phyloP scores from a whole-genome alignment of 179 eudicot genomes.

The Patellifolia procumbens region DNA sequence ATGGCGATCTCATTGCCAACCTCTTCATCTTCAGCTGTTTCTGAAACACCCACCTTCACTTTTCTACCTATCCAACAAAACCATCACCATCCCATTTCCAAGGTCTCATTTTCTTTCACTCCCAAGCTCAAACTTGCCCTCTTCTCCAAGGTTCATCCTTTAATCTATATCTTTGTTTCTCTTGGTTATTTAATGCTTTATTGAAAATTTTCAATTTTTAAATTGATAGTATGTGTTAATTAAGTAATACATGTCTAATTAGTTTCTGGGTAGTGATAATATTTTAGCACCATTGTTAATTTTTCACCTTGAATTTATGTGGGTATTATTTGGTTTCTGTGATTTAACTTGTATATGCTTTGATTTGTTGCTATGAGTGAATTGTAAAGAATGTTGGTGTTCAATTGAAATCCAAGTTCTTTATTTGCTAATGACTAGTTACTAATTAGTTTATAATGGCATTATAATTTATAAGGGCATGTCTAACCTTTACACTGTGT shows the following conservation, averaged over 20 bases:
- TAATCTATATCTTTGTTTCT: slow-evolving; percentile 6
- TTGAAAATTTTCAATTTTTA: not conserved
- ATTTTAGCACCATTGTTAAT: not conserved
- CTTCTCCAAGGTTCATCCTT: slow-evolving; percentile 38
- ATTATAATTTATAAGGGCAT: too few species aligned
- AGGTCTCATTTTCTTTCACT: slow-evolving; percentile 40
- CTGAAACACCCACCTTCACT: slow-evolving; percentile 20
- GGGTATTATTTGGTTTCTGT: not conserved
- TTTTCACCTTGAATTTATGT: slow-evolving; percentile 4
- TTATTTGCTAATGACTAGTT: not conserved
- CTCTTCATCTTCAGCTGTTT: slow-evolving; percentile 23
- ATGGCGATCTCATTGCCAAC: slow-evolving; percentile 30
- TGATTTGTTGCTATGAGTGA: not conserved
- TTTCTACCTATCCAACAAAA: slow-evolving; percentile 11
- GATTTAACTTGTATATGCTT: not conserved
- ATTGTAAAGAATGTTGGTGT: not conserved
- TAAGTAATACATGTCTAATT: not conserved
- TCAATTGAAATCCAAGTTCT: not conserved
- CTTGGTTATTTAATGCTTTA: not conserved
- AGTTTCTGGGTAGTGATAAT: not conserved
- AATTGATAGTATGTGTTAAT: not conserved
- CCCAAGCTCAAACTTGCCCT: slow-evolving; percentile 42
- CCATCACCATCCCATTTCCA: slow-evolving; percentile 16
- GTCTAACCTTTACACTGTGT: too few species aligned
- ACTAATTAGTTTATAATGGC: not conserved